These are phyloP conservation scores for Pythium oligandrum DNA, from an alignment of 352 stramenopile species.

Conservation along the genomic window DNA sequence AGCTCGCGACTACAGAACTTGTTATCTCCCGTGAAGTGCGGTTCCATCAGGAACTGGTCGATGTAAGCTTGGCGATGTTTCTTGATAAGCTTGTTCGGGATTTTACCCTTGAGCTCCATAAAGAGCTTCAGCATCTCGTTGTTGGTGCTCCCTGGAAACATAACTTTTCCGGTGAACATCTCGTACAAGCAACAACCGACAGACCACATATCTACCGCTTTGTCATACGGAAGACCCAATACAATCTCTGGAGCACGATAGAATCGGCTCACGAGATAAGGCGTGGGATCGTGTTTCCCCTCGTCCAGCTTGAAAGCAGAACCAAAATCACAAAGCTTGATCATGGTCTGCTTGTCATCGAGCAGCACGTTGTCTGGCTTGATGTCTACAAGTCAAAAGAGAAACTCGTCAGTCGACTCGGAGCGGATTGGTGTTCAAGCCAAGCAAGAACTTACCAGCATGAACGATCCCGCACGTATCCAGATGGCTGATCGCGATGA, in stretches of 20 bases:
- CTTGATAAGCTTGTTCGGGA: slow-evolving; percentile 84
- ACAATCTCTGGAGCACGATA: slow-evolving; percentile 97
- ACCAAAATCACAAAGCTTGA: slow-evolving; percentile 98
- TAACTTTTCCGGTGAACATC: slow-evolving; percentile 96
- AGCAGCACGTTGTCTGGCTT: slow-evolving; percentile 98
- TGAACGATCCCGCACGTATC: slow-evolving; percentile 88
- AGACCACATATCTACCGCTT: slow-evolving; percentile 97
- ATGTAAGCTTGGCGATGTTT: slow-evolving; percentile 73
- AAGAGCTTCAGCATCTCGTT: slow-evolving; percentile 97
- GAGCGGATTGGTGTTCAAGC: no score
- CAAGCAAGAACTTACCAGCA: slow-evolving; percentile 47
- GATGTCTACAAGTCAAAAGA: slow-evolving; percentile 73
- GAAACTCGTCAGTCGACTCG: no score
- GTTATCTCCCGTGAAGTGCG: slow-evolving; percentile 83
- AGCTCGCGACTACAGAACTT: slow-evolving; percentile 82
- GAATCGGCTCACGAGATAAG: slow-evolving; percentile 98
- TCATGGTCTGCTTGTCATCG: slow-evolving; percentile 91
- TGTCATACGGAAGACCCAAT: slow-evolving; percentile 89
- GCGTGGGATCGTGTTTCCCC: slow-evolving; percentile 92
- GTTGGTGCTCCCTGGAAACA: slow-evolving; percentile 97
- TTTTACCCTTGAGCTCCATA: slow-evolving; percentile 94
- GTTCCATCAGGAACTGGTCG: slow-evolving; percentile 81
- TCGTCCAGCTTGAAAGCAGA: slow-evolving; percentile 92
- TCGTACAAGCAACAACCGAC: slow-evolving; percentile 96
- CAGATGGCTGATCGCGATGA: slow-evolving; percentile 77